Evolutionary conservation across 2,329 filamentous ascomycete genomes (phyloP).

Genomic region (Emmonsiellopsis sp.): DNA sequence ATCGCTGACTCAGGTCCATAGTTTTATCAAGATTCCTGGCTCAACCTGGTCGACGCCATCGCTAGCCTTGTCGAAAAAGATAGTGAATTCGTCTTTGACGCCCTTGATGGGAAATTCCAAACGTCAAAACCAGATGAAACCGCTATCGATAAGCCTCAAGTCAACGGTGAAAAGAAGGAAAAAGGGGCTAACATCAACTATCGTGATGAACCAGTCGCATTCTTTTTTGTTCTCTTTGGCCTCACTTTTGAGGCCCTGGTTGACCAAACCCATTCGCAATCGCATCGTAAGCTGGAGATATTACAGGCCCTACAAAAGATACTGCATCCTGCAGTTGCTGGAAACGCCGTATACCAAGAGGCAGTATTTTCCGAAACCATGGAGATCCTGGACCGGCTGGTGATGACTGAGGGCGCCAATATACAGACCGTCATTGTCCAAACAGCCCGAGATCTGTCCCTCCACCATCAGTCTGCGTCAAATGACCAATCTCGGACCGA

Average conservation of each 20-base stretch:
- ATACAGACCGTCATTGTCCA: conserved; percentile 91
- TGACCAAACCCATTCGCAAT: conserved; percentile 60
- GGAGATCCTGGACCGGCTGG: conserved; percentile 85
- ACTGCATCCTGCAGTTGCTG: conserved; percentile 83
- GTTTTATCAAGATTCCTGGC: conserved; percentile 96
- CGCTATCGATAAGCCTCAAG: conserved; percentile 14
- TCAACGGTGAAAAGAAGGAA: conserved; percentile 36
- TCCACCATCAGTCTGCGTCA: conserved; percentile 83
- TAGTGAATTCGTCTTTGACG: conserved; percentile 95
- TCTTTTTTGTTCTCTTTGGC: conserved; percentile 97
- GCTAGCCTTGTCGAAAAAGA: conserved; percentile 96
- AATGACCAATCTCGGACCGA: conserved; percentile 57
- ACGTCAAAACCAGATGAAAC: conserved; percentile 1
- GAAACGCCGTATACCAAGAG: conserved; percentile 92
- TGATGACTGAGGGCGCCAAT: conserved; percentile 79
- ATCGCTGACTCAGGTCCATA: conserved; percentile 18
- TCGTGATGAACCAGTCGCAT: conserved; percentile 91
- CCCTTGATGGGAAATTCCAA: conserved; percentile 67
- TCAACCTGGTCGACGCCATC: conserved; percentile 94
- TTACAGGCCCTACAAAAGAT: conserved; percentile 91
- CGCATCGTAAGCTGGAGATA: conserved; percentile 77
- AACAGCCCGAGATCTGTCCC: conserved; percentile 80
- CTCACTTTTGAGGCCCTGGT: conserved; percentile 93
- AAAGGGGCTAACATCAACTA: conserved; percentile 86
- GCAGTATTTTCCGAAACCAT: conserved; percentile 95